Conservation (phyloP, 208 protist species). For the Angomonas deanei region DNA sequence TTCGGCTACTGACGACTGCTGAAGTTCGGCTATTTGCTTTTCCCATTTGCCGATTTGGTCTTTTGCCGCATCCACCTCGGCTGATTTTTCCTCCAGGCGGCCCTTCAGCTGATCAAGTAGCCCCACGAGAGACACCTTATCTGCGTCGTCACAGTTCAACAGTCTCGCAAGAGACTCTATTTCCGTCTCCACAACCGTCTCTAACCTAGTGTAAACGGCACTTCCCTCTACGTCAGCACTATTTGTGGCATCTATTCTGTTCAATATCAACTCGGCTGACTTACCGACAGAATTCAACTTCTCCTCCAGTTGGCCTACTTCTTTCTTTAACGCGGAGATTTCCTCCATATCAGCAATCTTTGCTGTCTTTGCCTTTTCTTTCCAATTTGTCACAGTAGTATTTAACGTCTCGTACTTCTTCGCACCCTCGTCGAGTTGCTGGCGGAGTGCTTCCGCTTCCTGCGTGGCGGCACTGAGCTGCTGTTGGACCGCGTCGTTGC, state of each 20-base stretch:
- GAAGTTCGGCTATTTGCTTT: not conserved
- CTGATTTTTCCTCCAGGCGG: not conserved
- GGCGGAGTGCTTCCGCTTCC: not conserved
- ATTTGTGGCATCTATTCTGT: not conserved
- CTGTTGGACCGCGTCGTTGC: constrained; percentile 7
- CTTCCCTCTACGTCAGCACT: too few relatives aligned
- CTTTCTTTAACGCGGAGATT: constrained; percentile 4
- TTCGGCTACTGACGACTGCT: not conserved
- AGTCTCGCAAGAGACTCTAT: too few relatives aligned
- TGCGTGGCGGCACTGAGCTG: constrained; percentile 5
- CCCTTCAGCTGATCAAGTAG: not conserved
- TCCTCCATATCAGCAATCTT: constrained; percentile 37
- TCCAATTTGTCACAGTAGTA: constrained; percentile 22
- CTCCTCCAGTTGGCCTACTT: not conserved
- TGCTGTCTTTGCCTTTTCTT: constrained; percentile 54
- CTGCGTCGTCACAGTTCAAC: too few relatives aligned
- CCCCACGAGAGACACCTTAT: not conserved
- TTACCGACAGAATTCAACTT: not conserved
- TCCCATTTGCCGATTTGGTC: not conserved
- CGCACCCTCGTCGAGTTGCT: constrained; percentile 6
- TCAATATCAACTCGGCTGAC: not conserved
- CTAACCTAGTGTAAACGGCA: too few relatives aligned
- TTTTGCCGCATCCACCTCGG: not conserved
- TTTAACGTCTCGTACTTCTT: constrained; percentile 1
- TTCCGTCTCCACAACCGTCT: too few relatives aligned